These are phyloP conservation scores for Boletales sp. DNA, from an alignment of 768 basidiomycete genomes.

Conservation along the genomic window DNA sequence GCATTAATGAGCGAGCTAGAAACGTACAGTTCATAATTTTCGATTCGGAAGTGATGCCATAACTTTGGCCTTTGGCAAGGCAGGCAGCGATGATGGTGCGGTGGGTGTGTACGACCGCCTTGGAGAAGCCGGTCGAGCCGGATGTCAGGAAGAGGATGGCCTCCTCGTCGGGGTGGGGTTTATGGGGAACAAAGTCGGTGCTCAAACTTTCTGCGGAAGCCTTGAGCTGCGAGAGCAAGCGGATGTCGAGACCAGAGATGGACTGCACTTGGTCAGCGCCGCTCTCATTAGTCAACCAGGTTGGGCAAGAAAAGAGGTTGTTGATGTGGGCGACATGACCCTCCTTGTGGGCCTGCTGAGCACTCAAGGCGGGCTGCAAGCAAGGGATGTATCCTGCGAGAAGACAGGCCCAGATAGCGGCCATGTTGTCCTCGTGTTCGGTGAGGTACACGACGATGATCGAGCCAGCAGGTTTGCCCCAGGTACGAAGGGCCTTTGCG, in stretches of 20 bases:
- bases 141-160: conserved; percentile 38
- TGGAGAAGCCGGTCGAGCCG: conserved; percentile 44
- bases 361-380: conserved; percentile 32
- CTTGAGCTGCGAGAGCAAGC: conserved; percentile 16
- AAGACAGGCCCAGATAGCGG: conserved; percentile 29
- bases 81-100: conserved; percentile 34
- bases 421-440: conserved; percentile 33
- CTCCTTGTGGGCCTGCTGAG: conserved; percentile 30
- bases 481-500: neutral
- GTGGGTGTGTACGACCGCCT: conserved; percentile 39
- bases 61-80: conserved; percentile 32
- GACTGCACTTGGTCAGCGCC: conserved; percentile 19
- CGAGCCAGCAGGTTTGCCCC: conserved; percentile 24
- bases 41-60: conserved; percentile 31
- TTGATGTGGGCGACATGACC: conserved; percentile 28
- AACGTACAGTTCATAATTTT: conserved; percentile 39
- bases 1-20: neutral
- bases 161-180: conserved; percentile 25
- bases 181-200: conserved; percentile 15
- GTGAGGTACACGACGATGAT: conserved; percentile 28
- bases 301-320: conserved; percentile 27
- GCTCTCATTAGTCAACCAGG: conserved; percentile 27
- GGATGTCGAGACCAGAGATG: conserved; percentile 16
- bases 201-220: conserved; percentile 3
- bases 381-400: conserved; percentile 31